Base-by-base conservation (phyloP, 345 rosid species). In the Alliaria petiolata region DNA sequence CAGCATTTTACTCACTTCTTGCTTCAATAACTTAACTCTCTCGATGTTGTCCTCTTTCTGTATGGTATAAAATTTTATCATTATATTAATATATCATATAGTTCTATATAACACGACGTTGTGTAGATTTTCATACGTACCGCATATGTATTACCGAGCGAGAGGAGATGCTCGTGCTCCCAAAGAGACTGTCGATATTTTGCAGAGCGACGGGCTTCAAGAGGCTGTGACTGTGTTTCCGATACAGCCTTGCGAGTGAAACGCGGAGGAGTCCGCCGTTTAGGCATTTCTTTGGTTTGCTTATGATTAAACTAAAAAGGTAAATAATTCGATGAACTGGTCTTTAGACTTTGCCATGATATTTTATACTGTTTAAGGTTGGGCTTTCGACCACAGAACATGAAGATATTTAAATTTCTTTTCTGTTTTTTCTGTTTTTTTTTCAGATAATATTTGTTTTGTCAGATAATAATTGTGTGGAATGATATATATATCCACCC, bases 161-260 rank as follows among this genome's bases (percentile, higher is more conserved):
- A 83, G 43, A 78, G 84, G 40, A 83, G 39, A 25, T 56, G 73
- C 43, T 70, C 65, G 46, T 76, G 64, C 26, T 61, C 30, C 84
- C 82, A 80, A 15, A 73, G 72, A 15, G 81, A 14, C 7, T 81
- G 81, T n/a, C 43, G 62, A 44, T 76, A 80, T 45, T 80, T 66
- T 59, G 69, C 86, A 20, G 86, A 51, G 67, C 69, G 69, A 26
- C 75, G 68, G 44, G 33, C 12, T 22, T 10, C 73, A 49, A 61
- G 67, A 59, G 52, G 51, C 40, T 61, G 66, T 42, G 59, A 22
- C 22, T 26, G 46, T 44, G 57, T 44, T 44, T 46, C 20, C 57
- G 42, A 44, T 25, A 5, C 35, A 49, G 46, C 35, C 34, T 47
- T 36, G 5, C 7, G 6, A 34, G 45, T 34, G 11, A 50, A 65